Percentiles rank a stretch among this genome's conserved stretches.
Conservation (phyloP, 768 basidiomycete species). For the Mycena epipterygia region DNA sequence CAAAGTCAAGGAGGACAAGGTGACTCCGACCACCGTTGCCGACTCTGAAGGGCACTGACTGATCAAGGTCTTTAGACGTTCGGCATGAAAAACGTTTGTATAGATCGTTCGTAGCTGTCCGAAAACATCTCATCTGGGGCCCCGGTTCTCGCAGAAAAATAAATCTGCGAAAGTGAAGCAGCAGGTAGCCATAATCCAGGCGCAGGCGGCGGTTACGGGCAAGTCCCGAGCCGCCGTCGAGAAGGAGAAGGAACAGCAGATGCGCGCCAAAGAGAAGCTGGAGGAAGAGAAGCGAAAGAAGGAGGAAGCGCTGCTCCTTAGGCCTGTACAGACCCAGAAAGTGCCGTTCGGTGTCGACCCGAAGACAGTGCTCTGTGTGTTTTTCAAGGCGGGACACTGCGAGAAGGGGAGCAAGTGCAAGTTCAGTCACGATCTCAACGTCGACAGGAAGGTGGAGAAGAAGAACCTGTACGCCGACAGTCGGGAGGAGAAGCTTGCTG, state of each 20-base stretch:
- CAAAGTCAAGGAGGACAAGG: conserved; percentile 89
- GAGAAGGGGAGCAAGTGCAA: conserved; percentile 97
- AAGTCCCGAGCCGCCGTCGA: conserved; percentile 85
- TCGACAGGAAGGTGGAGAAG: conserved; percentile 94
- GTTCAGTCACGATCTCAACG: conserved; percentile 94
- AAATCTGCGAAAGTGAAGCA: conserved; percentile 95
- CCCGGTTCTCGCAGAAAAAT: conserved; percentile 76
- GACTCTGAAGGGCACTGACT: conserved; percentile 44
- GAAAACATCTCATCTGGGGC: conserved; percentile 5
- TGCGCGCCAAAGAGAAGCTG: conserved; percentile 79
- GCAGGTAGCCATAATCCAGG: conserved; percentile 83
- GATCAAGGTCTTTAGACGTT: conserved; percentile 72
- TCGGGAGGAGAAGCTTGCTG: conserved; percentile 83
- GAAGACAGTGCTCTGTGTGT: conserved; percentile 93
- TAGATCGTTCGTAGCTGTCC: neutral
- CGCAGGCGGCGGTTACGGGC: conserved; percentile 79
- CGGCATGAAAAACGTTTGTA: conserved; percentile 87
- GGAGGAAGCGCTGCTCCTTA: conserved; percentile 88
- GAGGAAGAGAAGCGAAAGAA: conserved; percentile 89
- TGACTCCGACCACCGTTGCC: conserved; percentile 44
- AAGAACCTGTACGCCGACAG: conserved; percentile 93
- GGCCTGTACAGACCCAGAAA: conserved; percentile 86
- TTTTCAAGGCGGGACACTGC: conserved; percentile 92
- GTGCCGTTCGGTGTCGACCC: conserved; percentile 97
- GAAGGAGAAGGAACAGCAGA: conserved; percentile 88